phyloP scores from a whole-genome alignment of 768 basidiomycete genomes.

The Collybia nuda region DNA sequence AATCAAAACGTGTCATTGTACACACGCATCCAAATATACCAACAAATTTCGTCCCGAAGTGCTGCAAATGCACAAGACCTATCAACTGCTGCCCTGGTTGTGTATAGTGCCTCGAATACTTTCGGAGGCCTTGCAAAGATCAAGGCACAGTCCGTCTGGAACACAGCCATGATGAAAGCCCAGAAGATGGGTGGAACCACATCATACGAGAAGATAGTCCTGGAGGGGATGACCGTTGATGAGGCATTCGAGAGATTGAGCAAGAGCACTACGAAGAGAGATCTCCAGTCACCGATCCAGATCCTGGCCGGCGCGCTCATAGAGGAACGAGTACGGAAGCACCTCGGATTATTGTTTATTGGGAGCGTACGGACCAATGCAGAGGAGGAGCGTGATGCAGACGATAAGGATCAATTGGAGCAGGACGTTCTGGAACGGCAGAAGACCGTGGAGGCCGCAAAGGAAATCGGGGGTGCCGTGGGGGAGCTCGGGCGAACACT shows the following conservation, averaged over 20 bases:
- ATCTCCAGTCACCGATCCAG: constrained; percentile 39
- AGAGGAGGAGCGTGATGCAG: constrained; percentile 27
- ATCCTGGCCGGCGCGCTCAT: constrained; percentile 51
- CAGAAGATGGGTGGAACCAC: constrained; percentile 18
- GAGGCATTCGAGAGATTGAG: constrained; percentile 46
- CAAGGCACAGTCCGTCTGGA: constrained; percentile 43
- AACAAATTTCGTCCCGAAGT: constrained; percentile 43
- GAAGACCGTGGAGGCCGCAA: constrained; percentile 56
- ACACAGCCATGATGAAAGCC: constrained; percentile 14
- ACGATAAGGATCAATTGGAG: constrained; percentile 27
- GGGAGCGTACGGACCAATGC: constrained; percentile 26
- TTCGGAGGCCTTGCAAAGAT: constrained; percentile 34
- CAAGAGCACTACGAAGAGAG: constrained; percentile 7
- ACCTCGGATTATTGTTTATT: constrained; percentile 58
- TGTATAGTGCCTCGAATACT: constrained; percentile 29
- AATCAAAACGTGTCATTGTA: constrained; percentile 26
- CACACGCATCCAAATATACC: constrained; percentile 55
- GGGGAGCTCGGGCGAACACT: constrained; percentile 53
- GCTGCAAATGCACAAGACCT: constrained; percentile 45
- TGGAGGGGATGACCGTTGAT: constrained; percentile 50
- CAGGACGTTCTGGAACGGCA: constrained; percentile 35
- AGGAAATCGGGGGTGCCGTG: constrained; percentile 60
- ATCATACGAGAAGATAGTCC: constrained; percentile 55
- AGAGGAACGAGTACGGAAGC: constrained; percentile 49
- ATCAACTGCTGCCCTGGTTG: constrained; percentile 56